Evolutionary conservation across 2,329 filamentous ascomycete genomes (phyloP), one percentile per base, ranked within the genome.

Genomic region (Monosporascus sp.): DNA sequence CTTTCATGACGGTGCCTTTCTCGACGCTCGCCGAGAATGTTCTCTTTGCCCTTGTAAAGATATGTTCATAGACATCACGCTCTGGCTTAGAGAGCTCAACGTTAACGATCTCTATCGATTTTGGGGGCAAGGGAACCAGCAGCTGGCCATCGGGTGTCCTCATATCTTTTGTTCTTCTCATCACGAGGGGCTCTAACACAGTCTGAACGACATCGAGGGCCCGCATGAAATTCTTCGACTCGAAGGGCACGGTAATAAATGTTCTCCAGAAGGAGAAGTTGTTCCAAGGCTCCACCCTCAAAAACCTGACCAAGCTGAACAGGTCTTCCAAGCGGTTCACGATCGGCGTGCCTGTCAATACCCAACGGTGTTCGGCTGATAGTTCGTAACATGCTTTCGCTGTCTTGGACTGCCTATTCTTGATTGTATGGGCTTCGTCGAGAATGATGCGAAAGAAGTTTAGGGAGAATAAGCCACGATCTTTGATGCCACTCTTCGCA

Each of bases 221-320:
- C 5, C 92, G 86, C 61, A 97, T 84, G 66, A 96, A 97, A 58
- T 99, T 89, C 60, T 94, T 94, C 0, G 91, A 93, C 69, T 99
- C 94, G 59, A 99, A 99, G 0, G 94, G 94, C 1, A 96, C 87
- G 0, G 94, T 99, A 65, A 99, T 97, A 68, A 99, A 99, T 0
- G 94, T 97, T 68, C 92, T 92, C 94, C 94, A 99, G 73, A 96
- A 99, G 0, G 92, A 96, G 70, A 99, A 99, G 69, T 97, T 97
- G 65, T 88, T 94, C 94, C 94, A 99, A 0, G 94, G 94, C 68
- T 97, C 93, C 4, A 99, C 94, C 53, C 90, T 86, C 11, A 99
- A 75, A 72, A 97, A 99, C 3, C 90, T 85, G 14, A 97, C 90
- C 38, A 99, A 74, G 65, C 90, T 96, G 73, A 97, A 97, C 16